Base-by-base conservation (phyloP, 1,139 yeast species). In the Yamadazyma triangularis region DNA sequence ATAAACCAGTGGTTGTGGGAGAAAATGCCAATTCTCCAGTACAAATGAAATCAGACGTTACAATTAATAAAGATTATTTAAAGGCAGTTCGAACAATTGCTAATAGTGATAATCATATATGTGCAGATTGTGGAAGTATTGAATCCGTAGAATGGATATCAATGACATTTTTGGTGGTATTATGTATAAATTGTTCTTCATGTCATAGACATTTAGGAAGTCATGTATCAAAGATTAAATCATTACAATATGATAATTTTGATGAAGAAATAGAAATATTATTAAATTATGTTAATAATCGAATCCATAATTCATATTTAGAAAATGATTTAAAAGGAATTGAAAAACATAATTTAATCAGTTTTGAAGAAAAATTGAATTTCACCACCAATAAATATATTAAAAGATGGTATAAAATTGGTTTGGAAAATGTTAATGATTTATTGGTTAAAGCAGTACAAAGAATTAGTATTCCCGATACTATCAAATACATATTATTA, bases 61-160 rank as follows among this genome's bases (percentile, higher is more conserved):
- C 45, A 12, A 40, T 44, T 2, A 47, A 51, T 10, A 50, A 51
- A 24, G 57, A 64, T 34, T 58, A 51, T 40, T 45, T 77, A 18
- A 53, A 58, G 11, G 37, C 69, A 28, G 82, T 82, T 1, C 60
- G 73, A 32, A 48, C 60, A 0, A 56, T 62, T 7, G 52, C 59
- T 1, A 75, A 79, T 29, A 59, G 72, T n/a, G 71, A 79, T 23
- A 89, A 89, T 49, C 48, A 56, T 13, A 42, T 48, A 7, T 89
- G 97, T 56, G 84, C 87, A 8, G 97, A 89, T 48, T 89, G 97
- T 62, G 81, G 82, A 0, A 51, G 74, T 3, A 47, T 60, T 0
- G 76, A 72, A 8, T 60, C 71, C 20, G 94, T 86, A 8, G 96
- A 88, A 47, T 89, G 96, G 96, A 73, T 89, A 4, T 84, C 96